These are phyloP conservation scores for Botrytis hyacinthi DNA, from an alignment of 2,329 filamentous ascomycete species.

Conservation along the genomic window DNA sequence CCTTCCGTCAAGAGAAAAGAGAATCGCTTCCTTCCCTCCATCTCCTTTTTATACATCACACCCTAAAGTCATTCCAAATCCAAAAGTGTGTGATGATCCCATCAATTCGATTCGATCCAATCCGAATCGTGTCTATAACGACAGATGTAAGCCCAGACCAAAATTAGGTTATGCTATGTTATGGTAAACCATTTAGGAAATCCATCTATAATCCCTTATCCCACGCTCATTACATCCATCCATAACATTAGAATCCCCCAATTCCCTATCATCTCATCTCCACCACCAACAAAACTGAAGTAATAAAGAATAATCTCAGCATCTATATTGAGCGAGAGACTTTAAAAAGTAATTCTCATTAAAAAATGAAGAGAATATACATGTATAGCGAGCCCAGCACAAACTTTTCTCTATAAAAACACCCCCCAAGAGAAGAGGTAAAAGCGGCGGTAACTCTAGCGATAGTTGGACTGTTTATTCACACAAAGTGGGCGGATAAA, in stretches of 20 bases:
- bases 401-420: constrained; percentile 25
- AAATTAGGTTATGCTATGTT: not conserved
- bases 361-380: constrained; percentile 26
- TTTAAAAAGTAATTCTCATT: constrained; percentile 14
- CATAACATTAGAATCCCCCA: not conserved
- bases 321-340: constrained; percentile 33
- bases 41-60: not conserved
- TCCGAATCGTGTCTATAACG: constrained; percentile 10
- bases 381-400: constrained; percentile 36
- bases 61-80: constrained; percentile 10
- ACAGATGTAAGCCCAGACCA: constrained; percentile 1
- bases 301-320: constrained; percentile 16
- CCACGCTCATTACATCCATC: constrained; percentile 14
- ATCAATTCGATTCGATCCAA: not conserved
- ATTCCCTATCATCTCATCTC: not conserved
- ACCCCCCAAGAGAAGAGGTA: constrained; percentile 22
- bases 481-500: constrained; percentile 23
- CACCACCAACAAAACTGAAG: not conserved
- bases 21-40: not conserved
- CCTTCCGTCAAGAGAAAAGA: too few relatives aligned
- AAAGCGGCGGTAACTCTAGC: constrained; percentile 38
- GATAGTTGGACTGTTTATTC: constrained; percentile 34
- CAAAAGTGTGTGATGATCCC: constrained; percentile 6
- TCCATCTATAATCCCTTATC: constrained; percentile 3
- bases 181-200: constrained; percentile 12